Evolutionary conservation across 2,329 filamentous ascomycete genomes (phyloP), one percentile per base, ranked within the genome.

Genomic region (Ophidiomyces ophidiicola): DNA sequence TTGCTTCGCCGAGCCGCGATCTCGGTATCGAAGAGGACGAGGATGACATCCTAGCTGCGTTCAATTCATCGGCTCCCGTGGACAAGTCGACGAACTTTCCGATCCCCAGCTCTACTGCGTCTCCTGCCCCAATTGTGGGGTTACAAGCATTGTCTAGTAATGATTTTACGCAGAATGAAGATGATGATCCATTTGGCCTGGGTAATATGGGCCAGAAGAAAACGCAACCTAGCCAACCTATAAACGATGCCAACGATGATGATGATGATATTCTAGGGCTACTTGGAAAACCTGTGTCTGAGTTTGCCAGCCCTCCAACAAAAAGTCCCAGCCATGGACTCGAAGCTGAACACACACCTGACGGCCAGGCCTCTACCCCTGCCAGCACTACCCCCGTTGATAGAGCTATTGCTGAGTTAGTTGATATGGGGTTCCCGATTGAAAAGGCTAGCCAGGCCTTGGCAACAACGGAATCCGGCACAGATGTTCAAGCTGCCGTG

Each of bases 401-500:
- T 53, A 76, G 74, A 48, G 83, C 86, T 6, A 74, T 96, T 18
- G 84, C 83, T 6, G 85, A 96, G 56, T 66, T 98, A 18, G 77
- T 94, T 2, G 88, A 94, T 49, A 96, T 96, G 75, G 90, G 90
- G 0, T 98, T 98, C 51, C 77, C 84, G 0, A 72, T 78, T 0
- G 83, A 93, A 43, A 85, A 86, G 52, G 81, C 90, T n/a, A 40
- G 43, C 14, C 17, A 39, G 12, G 43, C 43, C 11, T 32, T 44
- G 15, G 18, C 39, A 20, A 34, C 31, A 14, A 44, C 39, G 8
- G 28, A 41, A 31, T 42, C 43, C 2, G 43, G 39, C 1, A 44
- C 39, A n/a, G 43, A 44, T 18, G 32, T 44, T 11, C 43, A 44
- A 32, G 25, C 31, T 15, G 43, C 43, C 8, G 43, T 44, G 5